These are phyloP conservation scores for Claviceps sp. DNA, from an alignment of 2,329 filamentous ascomycete species.

Conservation along the genomic window DNA sequence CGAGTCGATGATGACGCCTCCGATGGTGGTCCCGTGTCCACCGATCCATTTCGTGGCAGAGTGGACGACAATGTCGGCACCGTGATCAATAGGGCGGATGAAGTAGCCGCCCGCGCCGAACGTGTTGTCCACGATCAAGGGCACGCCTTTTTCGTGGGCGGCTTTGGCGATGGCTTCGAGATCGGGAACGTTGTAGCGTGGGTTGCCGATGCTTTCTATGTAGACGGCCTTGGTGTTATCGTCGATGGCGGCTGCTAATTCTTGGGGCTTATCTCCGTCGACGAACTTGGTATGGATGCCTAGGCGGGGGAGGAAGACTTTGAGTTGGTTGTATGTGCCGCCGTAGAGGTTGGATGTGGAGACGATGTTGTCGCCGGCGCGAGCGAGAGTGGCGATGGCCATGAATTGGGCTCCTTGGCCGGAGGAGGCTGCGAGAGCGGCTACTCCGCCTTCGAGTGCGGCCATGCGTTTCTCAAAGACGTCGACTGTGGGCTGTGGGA, in stretches of 20 bases:
- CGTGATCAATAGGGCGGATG: constrained; percentile 72
- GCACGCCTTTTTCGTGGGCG: constrained; percentile 56
- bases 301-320: constrained; percentile 75
- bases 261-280: constrained; percentile 62
- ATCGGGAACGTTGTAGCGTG: constrained; percentile 84
- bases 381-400: constrained; percentile 69
- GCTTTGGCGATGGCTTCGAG: constrained; percentile 75
- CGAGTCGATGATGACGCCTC: constrained; percentile 71
- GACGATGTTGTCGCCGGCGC: constrained; percentile 84
- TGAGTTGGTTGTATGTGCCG: constrained; percentile 95
- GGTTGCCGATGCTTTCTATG: constrained; percentile 87
- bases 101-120: constrained; percentile 91
- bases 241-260: constrained; percentile 73
- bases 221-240: constrained; percentile 89
- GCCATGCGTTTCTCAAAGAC: constrained; percentile 95
- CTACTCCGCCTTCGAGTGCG: constrained; percentile 85
- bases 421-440: constrained; percentile 71
- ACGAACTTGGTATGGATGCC: constrained; percentile 85
- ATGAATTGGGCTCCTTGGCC: constrained; percentile 92
- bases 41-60: constrained; percentile 96
- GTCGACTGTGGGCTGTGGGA: constrained; percentile 70
- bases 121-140: constrained; percentile 74
- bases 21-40: constrained; percentile 86
- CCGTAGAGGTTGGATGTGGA: constrained; percentile 85
- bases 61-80: constrained; percentile 88